A percentile compares a stretch with the other conserved stretches of the same genome.
phyloP scores from a whole-genome alignment of 176 grass and related monocot species.

The Oryza nivara region DNA sequence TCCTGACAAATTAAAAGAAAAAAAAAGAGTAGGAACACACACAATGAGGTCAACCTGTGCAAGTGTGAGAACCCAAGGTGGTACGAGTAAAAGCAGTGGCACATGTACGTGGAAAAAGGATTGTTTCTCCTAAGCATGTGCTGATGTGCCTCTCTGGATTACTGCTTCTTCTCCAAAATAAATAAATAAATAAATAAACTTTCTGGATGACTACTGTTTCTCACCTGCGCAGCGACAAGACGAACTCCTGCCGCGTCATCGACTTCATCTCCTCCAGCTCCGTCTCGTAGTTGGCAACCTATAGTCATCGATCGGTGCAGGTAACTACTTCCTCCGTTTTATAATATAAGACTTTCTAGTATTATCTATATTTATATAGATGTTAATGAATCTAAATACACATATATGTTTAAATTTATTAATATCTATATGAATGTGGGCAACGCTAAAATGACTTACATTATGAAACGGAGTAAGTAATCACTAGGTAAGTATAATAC shows the following conservation, averaged over 20 bases:
- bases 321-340: neutral
- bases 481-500: neutral
- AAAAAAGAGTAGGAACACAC: constrained; percentile 22
- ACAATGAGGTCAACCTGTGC: constrained; percentile 37
- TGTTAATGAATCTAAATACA: too few species aligned
- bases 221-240: constrained; percentile 89
- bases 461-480: neutral
- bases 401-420: too few species aligned
- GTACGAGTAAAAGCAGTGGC: neutral
- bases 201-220: too few species aligned
- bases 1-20: constrained; percentile 49
- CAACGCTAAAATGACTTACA: too few species aligned
- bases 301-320: neutral
- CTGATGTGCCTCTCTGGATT: neutral
- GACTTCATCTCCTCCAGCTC: constrained; percentile 93
- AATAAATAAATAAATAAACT: too few species aligned
- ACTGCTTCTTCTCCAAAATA: too few species aligned
- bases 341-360: too few species aligned
- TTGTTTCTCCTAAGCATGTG: neutral
- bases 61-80: neutral
- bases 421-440: too few species aligned
- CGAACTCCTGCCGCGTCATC: constrained; percentile 93
- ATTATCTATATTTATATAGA: too few species aligned
- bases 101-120: constrained; percentile 40
- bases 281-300: constrained; percentile 81